These are phyloP conservation scores for Citrus sinensis DNA, from an alignment of 345 rosid species.

Conservation along the genomic window DNA sequence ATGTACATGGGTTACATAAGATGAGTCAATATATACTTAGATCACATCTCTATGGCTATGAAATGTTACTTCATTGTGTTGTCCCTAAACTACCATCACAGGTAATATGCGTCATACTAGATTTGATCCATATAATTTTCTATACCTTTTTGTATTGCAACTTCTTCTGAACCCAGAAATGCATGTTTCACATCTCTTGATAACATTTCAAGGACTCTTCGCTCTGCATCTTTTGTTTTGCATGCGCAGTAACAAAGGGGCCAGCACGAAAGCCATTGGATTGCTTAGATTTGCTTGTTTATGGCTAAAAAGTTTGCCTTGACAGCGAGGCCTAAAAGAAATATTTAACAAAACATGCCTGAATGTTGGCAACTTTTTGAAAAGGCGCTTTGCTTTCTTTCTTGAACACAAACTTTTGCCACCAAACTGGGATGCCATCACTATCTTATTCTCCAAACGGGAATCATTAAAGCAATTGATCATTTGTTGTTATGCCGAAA, in stretches of 20 bases:
- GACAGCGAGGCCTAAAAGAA: constrained; percentile 1
- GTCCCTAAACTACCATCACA: background rate
- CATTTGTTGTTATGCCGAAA: background rate
- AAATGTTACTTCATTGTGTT: background rate
- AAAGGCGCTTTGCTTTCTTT: background rate
- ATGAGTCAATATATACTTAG: constrained; percentile 26
- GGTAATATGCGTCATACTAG: background rate
- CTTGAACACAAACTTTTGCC: background rate
- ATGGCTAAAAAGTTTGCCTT: background rate
- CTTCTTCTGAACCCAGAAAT: background rate
- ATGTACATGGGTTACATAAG: constrained; percentile 35
- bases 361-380: background rate
- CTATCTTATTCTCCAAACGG: background rate
- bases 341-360: background rate
- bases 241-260: background rate
- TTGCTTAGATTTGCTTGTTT: background rate
- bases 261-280: background rate
- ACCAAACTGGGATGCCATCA: background rate
- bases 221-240: background rate
- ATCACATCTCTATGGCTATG: constrained; percentile 16
- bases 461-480: background rate
- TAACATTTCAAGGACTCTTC: background rate
- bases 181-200: background rate
- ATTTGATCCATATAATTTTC: background rate
- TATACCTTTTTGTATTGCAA: background rate